Base-by-base conservation (phyloP, 108 stramenopile species). In the Ochromonas danica region DNA sequence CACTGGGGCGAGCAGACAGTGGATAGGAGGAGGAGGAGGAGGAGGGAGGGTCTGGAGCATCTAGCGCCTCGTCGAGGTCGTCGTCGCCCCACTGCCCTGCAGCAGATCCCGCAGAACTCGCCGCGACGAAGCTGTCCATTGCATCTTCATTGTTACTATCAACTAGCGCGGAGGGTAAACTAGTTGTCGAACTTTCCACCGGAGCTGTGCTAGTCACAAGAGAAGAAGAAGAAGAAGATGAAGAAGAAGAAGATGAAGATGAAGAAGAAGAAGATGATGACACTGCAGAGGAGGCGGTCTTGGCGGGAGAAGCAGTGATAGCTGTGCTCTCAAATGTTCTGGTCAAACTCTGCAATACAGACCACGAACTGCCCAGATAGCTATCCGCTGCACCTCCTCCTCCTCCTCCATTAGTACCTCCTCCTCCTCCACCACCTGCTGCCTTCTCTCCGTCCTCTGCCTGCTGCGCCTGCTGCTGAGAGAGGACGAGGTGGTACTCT, bases 291-390 rank as follows among this genome's bases (percentile, higher is more conserved):
- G n/a, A n/a, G n/a, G n/a, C n/a, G n/a, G n/a, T n/a, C n/a, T n/a
- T n/a, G n/a, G n/a, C n/a, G n/a, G n/a, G n/a, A n/a, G n/a, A n/a
- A n/a, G n/a, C n/a, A n/a, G n/a, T n/a, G n/a, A n/a, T n/a, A n/a
- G n/a, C n/a, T n/a, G n/a, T n/a, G n/a, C n/a, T n/a, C n/a, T 67
- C 63, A 6, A 67, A 36, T 36, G 63, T 67, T 36, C 31, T 67
- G 17, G 63, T 31, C 31, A 28, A 31, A 67, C 63, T 33, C 25
- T 67, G 33, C 31, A 67, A 67, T 36, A 67, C 35, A 6, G 63
- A 36, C 72, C 72, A 75, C 17, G 40, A 33, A 36, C 72, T 31
- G 40, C 72, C 3, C 25, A 10, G 38, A 27, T 39, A 31, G 22
- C 40, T 22, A 42, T 27, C 72, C 28, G 10, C 43, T 6, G 3